phyloP scores from a whole-genome alignment of 306 rosid genomes.

The Ziziphus jujuba region DNA sequence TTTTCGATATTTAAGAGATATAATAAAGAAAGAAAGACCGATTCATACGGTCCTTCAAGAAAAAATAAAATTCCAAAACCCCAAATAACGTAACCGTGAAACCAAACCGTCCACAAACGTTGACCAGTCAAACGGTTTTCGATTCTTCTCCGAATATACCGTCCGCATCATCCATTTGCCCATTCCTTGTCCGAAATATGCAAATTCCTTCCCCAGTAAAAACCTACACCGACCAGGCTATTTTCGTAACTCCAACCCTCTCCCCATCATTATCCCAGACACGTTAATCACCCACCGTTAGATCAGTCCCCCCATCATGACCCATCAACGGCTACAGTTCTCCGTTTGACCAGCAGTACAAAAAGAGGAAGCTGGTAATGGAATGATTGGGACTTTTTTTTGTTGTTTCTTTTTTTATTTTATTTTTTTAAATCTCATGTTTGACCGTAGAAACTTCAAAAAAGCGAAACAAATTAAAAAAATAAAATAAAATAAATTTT shows the following conservation, averaged over 20 bases:
- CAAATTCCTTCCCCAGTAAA: slow-evolving; percentile 7
- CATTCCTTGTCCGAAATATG: slow-evolving; percentile 2
- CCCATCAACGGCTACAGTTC: slow-evolving; percentile 20
- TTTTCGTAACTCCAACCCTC: slow-evolving; percentile 11
- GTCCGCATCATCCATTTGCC: slow-evolving; percentile 3
- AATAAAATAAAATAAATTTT: not conserved
- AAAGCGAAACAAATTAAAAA: not conserved
- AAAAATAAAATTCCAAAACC: not conserved
- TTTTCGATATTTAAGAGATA: too few species aligned
- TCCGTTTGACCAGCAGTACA: slow-evolving; percentile 36
- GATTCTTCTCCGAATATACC: slow-evolving; percentile 26
- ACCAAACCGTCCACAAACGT: slow-evolving; percentile 21
- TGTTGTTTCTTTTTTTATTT: too few species aligned
- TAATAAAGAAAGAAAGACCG: slow-evolving; percentile 3
- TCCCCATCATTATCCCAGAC: slow-evolving; percentile 11
- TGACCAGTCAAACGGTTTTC: slow-evolving; percentile 31
- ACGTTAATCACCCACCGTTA: slow-evolving; percentile 3
- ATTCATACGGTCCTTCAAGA: not conserved
- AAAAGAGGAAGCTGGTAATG: slow-evolving; percentile 18
- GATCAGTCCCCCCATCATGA: slow-evolving; percentile 12
- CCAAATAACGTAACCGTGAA: slow-evolving; percentile 17
- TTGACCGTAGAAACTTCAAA: slow-evolving; percentile 36
- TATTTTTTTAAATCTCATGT: slow-evolving; percentile 25
- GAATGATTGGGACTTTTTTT: slow-evolving; percentile 48
- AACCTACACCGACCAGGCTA: not conserved